Conservation (phyloP, 177 flowering plant species). For the Vitis hybrid region DNA sequence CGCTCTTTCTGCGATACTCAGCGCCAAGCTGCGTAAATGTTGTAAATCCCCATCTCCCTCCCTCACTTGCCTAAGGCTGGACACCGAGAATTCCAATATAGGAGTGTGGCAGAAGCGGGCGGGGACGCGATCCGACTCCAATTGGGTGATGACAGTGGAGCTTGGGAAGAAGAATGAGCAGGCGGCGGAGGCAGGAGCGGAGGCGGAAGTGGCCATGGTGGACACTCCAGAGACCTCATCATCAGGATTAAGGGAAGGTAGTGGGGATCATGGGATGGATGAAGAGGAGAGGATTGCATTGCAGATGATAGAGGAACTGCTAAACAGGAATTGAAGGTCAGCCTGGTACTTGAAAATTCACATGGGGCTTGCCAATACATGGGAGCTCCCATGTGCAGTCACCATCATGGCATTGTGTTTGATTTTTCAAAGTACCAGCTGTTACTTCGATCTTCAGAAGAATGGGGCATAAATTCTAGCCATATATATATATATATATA, state of each 20-base stretch:
- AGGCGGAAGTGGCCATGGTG: neutral
- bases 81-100: conserved; percentile 73
- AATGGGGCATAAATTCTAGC: neutral
- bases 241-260: neutral
- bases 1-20: conserved; percentile 44
- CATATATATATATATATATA: neutral
- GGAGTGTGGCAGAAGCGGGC: conserved; percentile 95
- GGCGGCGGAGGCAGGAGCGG: neutral
- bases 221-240: neutral
- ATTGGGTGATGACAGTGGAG: conserved; percentile 86
- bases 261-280: conserved; percentile 22
- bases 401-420: neutral
- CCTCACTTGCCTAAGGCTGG: conserved; percentile 80
- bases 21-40: conserved; percentile 67
- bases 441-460: no score
- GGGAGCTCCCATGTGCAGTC: neutral
- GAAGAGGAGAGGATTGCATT: conserved; percentile 79
- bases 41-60: conserved; percentile 71
- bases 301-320: conserved; percentile 93
- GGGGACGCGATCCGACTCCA: conserved; percentile 60
- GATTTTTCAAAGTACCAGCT: neutral
- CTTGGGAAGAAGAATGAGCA: conserved; percentile 38
- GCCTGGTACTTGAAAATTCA: neutral
- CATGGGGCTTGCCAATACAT: neutral
- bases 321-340: conserved; percentile 45